phyloP scores from a whole-genome alignment of 2,329 filamentous ascomycete genomes.

The Calonectria naviculata region DNA sequence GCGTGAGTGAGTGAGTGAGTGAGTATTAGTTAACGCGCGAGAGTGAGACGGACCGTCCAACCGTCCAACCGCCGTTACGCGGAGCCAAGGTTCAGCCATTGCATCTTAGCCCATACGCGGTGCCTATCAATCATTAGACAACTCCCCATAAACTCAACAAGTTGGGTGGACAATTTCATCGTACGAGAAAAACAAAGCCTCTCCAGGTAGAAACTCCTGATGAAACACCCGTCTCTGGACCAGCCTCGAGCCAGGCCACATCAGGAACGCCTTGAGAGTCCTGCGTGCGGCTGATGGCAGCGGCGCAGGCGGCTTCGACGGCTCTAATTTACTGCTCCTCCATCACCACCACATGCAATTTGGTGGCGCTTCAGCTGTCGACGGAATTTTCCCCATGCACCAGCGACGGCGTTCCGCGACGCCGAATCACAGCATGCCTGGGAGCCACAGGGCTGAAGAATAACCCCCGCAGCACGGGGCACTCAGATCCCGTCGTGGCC shows the following conservation, averaged over 20 bases:
- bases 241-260: not conserved
- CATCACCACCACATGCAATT: slow-evolving; percentile 26
- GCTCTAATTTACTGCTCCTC: not conserved
- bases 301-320: slow-evolving; percentile 1
- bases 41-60: slow-evolving; percentile 10
- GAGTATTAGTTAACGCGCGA: too few species aligned
- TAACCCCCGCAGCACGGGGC: slow-evolving; percentile 9
- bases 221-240: not conserved
- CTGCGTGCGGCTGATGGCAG: slow-evolving; percentile 1
- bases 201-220: not conserved
- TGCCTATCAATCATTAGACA: not conserved
- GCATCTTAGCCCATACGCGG: not conserved
- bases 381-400: not conserved
- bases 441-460: slow-evolving; percentile 37
- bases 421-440: slow-evolving; percentile 32
- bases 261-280: not conserved
- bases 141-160: not conserved
- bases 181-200: slow-evolving; percentile 1
- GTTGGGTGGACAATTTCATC: not conserved
- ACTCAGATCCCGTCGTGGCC: not conserved
- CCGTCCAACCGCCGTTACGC: not conserved
- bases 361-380: slow-evolving; percentile 37
- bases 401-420: not conserved
- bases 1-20: too few species aligned
- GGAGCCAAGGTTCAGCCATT: not conserved